Evolutionary conservation across 2,329 filamentous ascomycete genomes (phyloP).

Genomic region (Phoma sp.): DNA sequence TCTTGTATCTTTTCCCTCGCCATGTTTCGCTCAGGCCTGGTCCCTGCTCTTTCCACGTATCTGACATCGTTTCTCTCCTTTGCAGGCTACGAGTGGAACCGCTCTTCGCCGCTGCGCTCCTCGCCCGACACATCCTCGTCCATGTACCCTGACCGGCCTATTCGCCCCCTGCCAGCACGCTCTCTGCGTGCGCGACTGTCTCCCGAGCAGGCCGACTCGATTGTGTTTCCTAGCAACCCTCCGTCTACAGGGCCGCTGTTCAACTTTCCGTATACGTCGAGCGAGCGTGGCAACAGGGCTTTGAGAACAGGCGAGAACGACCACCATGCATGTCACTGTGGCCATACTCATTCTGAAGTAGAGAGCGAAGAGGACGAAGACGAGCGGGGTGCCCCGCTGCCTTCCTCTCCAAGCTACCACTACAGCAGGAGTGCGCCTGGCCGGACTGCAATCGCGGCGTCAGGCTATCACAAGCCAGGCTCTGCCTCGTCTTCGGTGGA

Average conservation of each 20-base stretch:
- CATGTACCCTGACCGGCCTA: slow-evolving; percentile 86
- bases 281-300: slow-evolving; percentile 36
- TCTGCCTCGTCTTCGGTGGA: slow-evolving; percentile 75
- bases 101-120: slow-evolving; percentile 49
- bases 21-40: slow-evolving; percentile 27
- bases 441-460: slow-evolving; percentile 34
- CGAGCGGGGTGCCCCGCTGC: slow-evolving; percentile 50
- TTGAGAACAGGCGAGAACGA: slow-evolving; percentile 60
- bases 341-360: slow-evolving; percentile 55
- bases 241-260: slow-evolving; percentile 76
- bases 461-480: slow-evolving; percentile 52
- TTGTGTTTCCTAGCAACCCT: slow-evolving; percentile 81
- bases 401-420: slow-evolving; percentile 50
- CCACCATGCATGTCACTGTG: slow-evolving; percentile 55
- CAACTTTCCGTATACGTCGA: slow-evolving; percentile 64
- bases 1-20: slow-evolving; percentile 20
- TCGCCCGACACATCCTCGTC: slow-evolving; percentile 76
- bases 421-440: slow-evolving; percentile 41
- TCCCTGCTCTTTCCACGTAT: slow-evolving; percentile 37
- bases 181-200: slow-evolving; percentile 87
- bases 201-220: slow-evolving; percentile 80
- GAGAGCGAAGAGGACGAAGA: slow-evolving; percentile 67
- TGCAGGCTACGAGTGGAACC: slow-evolving; percentile 51
- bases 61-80: slow-evolving; percentile 43
- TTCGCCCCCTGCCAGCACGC: slow-evolving; percentile 88